phyloP scores from a whole-genome alignment of 805 yeast species.

The Yamadazyma nakazawae region DNA sequence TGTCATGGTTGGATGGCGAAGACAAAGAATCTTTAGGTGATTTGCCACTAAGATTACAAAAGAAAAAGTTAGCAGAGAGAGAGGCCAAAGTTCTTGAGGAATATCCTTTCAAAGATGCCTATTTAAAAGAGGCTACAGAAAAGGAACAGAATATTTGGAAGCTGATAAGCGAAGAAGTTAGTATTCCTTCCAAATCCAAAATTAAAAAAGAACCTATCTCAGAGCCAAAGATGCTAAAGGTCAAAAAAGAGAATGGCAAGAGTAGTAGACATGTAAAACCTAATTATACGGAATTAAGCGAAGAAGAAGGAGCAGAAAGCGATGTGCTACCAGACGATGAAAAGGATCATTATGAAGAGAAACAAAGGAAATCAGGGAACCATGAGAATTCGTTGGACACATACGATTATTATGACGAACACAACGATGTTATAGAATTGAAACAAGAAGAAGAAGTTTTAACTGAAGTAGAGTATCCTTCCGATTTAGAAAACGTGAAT shows the following conservation, averaged over 20 bases:
- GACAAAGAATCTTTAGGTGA: constrained; percentile 24
- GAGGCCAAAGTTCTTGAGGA: constrained; percentile 27
- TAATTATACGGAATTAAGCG: constrained; percentile 3
- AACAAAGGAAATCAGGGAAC: neutral
- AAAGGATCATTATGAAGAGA: neutral
- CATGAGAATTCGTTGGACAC: neutral
- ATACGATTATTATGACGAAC: neutral
- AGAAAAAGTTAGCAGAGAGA: constrained; percentile 33
- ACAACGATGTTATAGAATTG: constrained; percentile 1
- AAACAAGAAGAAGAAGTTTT: constrained; percentile 8
- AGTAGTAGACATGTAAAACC: neutral
- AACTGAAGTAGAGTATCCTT: constrained; percentile 14
- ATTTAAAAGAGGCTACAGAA: constrained; percentile 21
- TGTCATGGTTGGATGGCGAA: constrained; percentile 31
- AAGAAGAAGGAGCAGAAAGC: neutral
- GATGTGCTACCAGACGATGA: neutral
- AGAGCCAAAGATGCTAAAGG: constrained; percentile 5
- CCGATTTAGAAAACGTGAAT: constrained; percentile 9
- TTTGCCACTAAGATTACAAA: constrained; percentile 40
- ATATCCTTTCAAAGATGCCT: constrained; percentile 35
- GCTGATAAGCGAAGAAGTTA: neutral
- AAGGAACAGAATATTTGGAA: constrained; percentile 20
- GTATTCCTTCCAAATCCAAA: neutral
- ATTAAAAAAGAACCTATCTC: neutral
- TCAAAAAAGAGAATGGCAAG: constrained; percentile 1